Evolutionary conservation across 495 filamentous ascomycete genomes (phyloP).

Genomic region (Penicillium waksmanii): DNA sequence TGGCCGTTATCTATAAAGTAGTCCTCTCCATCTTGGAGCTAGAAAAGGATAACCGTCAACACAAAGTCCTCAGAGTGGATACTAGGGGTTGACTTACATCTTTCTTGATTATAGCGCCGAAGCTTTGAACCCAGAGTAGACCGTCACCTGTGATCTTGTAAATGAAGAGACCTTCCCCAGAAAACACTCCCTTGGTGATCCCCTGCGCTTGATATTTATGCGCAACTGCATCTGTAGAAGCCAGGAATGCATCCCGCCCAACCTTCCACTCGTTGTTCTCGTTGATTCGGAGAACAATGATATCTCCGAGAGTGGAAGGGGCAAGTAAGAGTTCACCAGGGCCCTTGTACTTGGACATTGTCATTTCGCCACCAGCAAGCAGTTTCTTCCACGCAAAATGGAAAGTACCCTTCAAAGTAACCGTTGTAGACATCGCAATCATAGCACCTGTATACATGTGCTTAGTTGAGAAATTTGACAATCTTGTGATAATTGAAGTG

Average conservation of each 20-base stretch:
- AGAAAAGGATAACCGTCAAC: not conserved
- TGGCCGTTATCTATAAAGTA: slow-evolving; percentile 97
- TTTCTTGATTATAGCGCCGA: slow-evolving; percentile 94
- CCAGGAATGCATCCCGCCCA: slow-evolving; percentile 79
- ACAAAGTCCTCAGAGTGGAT: not conserved
- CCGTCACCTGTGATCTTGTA: slow-evolving; percentile 83
- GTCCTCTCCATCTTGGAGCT: slow-evolving; percentile 76
- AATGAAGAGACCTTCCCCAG: slow-evolving; percentile 89
- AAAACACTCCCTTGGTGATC: slow-evolving; percentile 90
- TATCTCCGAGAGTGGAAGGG: slow-evolving; percentile 80
- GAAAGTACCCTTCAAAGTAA: slow-evolving; percentile 78
- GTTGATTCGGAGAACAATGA: slow-evolving; percentile 74
- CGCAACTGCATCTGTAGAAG: slow-evolving; percentile 72
- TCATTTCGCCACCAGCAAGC: slow-evolving; percentile 78
- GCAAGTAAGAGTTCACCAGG: slow-evolving; percentile 89
- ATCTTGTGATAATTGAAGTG: not conserved
- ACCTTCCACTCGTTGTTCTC: slow-evolving; percentile 76
- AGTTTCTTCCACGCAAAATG: slow-evolving; percentile 87
- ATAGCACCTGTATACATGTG: slow-evolving; percentile 62
- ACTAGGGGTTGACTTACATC: slow-evolving; percentile 63
- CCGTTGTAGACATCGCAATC: slow-evolving; percentile 91
- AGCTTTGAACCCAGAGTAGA: slow-evolving; percentile 84
- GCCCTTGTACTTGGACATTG: slow-evolving; percentile 80
- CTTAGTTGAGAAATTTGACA: not conserved
- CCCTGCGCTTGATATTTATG: slow-evolving; percentile 88